Base-by-base conservation (phyloP, 345 rosid genomes). In the Ceriops decandra region DNA sequence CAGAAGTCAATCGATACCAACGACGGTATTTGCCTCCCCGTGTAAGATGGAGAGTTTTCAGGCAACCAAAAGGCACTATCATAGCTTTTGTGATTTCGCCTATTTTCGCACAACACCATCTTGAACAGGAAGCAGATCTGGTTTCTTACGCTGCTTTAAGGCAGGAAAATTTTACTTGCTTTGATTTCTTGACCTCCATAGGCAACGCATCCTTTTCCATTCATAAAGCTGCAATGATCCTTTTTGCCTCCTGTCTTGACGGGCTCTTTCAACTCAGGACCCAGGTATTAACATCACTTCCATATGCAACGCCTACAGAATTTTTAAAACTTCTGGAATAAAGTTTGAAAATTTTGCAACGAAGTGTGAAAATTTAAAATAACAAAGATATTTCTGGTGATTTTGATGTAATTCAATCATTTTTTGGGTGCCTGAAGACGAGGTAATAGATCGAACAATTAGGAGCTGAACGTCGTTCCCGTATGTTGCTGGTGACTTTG, bases 51-150 rank as follows among this genome's bases (percentile, higher is more conserved):
- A 56, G 60, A 68, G 60, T 57, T 64, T 68, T 47, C 58, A 4
- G 10, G 19, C 64, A 71, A 46, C 11, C 31, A 0, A 71, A 76
- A 5, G 68, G 15, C 51, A 74, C 70, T 0, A 6, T 85, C 63
- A 32, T 82, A n/a, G 87, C 80, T 63, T 90, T 92, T 52, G 75
- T 22, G 1, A 68, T 79, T 16, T 79, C 87, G 6, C 77, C 80
- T 2, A 24, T 21, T 22, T 27, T 13, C 0, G 26, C 81, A n/a
- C n/a, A 42, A 31, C 52, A 42, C 30, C 67, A 42, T 56, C 75
- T 79, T 57, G 78, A 77, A 46, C 63, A 26, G 66, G 62, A 47
- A 16, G 69, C 60, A 31, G 67, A 62, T 57, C 5, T 75, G 72
- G 61, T 80, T 74, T 68, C 85, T 56, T 80, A 79, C 24, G 47